phyloP scores from a whole-genome alignment of 2,329 filamentous ascomycete species.

The Trichoderma harzianum region DNA sequence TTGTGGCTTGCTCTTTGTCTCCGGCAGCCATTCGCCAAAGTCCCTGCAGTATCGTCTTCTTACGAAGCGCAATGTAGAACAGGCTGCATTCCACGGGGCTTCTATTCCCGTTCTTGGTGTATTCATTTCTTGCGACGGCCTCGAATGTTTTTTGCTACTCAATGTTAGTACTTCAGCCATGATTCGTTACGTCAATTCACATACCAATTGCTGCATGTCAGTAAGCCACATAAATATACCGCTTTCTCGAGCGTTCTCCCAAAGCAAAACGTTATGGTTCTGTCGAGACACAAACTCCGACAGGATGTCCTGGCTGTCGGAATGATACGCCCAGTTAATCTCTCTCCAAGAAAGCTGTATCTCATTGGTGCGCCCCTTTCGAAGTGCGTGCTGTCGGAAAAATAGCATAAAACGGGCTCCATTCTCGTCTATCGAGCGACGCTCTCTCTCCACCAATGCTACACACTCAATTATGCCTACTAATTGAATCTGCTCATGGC shows the following conservation, averaged over 20 bases:
- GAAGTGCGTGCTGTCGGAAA: conserved; percentile 75
- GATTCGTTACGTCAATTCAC: conserved; percentile 28
- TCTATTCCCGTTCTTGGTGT: conserved; percentile 80
- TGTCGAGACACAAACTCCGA: conserved; percentile 77
- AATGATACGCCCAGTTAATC: conserved; percentile 83
- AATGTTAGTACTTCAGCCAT: conserved; percentile 16
- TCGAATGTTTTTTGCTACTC: conserved; percentile 67
- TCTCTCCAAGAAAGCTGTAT: conserved; percentile 72
- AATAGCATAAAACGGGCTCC: conserved; percentile 84
- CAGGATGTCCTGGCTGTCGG: conserved; percentile 82
- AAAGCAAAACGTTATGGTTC: conserved; percentile 74
- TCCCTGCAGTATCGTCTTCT: conserved; percentile 85
- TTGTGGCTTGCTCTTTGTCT: conserved; percentile 80
- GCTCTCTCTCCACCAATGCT: conserved; percentile 79
- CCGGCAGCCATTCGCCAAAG: conserved; percentile 93
- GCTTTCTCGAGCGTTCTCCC: conserved; percentile 80
- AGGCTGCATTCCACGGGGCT: conserved; percentile 89
- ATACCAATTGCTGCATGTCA: conserved; percentile 71
- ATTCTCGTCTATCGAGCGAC: conserved; percentile 86
- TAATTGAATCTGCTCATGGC: conserved; percentile 81
- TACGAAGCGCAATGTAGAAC: conserved; percentile 85
- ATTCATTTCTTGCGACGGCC: conserved; percentile 86
- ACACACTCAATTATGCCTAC: conserved; percentile 82
- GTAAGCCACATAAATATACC: conserved; percentile 95
- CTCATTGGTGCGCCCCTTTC: conserved; percentile 61